These are phyloP conservation scores for Prunus kanzakura DNA, from an alignment of 306 rosid genomes.

Conservation along the genomic window DNA sequence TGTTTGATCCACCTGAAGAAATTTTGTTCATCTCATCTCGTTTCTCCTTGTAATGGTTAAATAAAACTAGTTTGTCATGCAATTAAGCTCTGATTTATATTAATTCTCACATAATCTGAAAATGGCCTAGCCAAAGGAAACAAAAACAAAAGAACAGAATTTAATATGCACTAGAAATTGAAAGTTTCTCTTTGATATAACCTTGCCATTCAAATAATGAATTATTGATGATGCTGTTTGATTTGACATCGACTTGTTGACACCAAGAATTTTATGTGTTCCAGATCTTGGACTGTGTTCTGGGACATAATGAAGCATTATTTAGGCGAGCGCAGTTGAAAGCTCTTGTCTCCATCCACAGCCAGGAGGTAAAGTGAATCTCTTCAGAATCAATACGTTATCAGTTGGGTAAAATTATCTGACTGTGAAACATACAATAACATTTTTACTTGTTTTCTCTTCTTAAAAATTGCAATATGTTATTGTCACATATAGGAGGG, in stretches of 20 bases:
- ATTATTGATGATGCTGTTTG: not conserved
- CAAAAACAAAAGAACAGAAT: not conserved
- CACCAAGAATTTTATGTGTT: slow-evolving; percentile 22
- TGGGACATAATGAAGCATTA: slow-evolving; percentile 89
- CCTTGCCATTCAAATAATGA: not conserved
- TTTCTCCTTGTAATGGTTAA: not conserved
- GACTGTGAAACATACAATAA: not conserved
- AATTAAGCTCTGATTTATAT: not conserved
- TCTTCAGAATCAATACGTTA: slow-evolving; percentile 10
- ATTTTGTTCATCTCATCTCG: not conserved
- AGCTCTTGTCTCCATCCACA: slow-evolving; percentile 88
- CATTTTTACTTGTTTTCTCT: slow-evolving; percentile 1
- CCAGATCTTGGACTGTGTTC: slow-evolving; percentile 73
- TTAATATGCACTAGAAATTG: not conserved
- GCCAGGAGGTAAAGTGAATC: slow-evolving; percentile 68
- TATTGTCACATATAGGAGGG: slow-evolving; percentile 62
- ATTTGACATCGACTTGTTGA: slow-evolving; percentile 3
- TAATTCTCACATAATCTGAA: not conserved
- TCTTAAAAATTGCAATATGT: slow-evolving; percentile 2
- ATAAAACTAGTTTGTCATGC: not conserved
- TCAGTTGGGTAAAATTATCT: slow-evolving; percentile 6
- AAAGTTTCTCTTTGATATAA: not conserved
- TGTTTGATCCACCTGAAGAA: not conserved
- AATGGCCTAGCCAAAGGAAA: not conserved
- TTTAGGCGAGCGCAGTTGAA: slow-evolving; percentile 93